These are phyloP conservation scores for Pseudocercospora ulei DNA, from an alignment of 2,329 filamentous ascomycete genomes.

Conservation along the genomic window DNA sequence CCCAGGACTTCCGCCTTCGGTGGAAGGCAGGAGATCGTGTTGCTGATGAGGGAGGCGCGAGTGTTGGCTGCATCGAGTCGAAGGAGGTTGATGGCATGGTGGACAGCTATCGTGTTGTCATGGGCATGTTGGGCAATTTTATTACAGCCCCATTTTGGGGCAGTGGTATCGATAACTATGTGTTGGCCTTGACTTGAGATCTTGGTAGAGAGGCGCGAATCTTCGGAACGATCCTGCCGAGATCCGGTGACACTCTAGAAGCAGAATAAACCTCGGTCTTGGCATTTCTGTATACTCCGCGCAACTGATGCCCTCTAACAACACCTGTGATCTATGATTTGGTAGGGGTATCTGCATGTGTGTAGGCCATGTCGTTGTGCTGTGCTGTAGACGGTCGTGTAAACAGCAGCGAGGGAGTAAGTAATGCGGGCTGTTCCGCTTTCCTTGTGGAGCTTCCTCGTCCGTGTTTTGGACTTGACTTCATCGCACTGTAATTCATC, in stretches of 20 bases:
- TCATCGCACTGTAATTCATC: too few relatives aligned
- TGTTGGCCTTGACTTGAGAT: background rate
- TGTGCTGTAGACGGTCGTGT: too few relatives aligned
- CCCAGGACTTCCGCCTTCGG: slow-evolving; percentile 43
- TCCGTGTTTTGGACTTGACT: background rate
- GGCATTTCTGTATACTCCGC: too few relatives aligned
- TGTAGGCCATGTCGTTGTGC: too few relatives aligned
- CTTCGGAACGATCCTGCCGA: slow-evolving; percentile 8
- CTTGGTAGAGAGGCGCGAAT: background rate
- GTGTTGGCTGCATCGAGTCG: slow-evolving; percentile 28
- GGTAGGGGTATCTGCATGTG: too few relatives aligned
- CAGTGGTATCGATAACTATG: background rate
- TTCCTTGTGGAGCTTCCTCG: background rate
- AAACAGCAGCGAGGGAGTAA: too few relatives aligned
- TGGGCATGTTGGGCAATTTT: slow-evolving; percentile 4
- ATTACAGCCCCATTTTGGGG: too few relatives aligned
- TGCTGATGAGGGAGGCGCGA: slow-evolving; percentile 17
- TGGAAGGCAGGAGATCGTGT: slow-evolving; percentile 30
- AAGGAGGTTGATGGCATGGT: slow-evolving; percentile 22
- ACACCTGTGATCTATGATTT: too few relatives aligned
- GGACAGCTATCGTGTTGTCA: slow-evolving; percentile 1
- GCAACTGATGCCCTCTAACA: too few relatives aligned
- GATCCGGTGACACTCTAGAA: too few relatives aligned
- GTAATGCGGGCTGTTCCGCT: too few relatives aligned
- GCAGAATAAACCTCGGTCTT: background rate